Percentiles rank a stretch among this genome's conserved stretches.
Conservation (phyloP, 208 protist genomes). For the Dictyostelium gargantuum region DNA sequence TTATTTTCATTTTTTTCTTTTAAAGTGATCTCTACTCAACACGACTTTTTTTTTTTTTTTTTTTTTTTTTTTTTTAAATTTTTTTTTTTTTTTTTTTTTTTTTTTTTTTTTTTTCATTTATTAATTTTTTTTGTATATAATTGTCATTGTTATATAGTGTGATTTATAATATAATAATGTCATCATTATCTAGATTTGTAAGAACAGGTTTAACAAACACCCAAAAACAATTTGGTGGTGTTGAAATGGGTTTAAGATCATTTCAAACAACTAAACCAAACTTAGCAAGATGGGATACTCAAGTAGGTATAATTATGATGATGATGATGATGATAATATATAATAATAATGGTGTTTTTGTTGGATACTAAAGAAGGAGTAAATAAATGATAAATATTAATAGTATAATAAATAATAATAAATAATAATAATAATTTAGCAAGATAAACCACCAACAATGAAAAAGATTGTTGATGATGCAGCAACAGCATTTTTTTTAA, state of each 20-base stretch:
- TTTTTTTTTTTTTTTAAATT: neutral
- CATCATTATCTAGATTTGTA: neutral
- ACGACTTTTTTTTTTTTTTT: neutral
- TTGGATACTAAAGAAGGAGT: neutral
- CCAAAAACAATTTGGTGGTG: neutral
- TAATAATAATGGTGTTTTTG: too few species aligned
- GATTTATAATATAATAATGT: neutral
- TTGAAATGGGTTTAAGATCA: neutral
- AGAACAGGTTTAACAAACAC: neutral
- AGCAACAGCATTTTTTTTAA: conserved; percentile 58
- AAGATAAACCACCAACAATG: conserved; percentile 35
- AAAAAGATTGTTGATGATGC: conserved; percentile 58
- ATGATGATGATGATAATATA: too few species aligned
- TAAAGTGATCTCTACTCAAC: neutral
- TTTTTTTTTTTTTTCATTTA: neutral
- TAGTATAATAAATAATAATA: neutral
- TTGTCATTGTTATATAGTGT: neutral
- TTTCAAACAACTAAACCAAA: neutral
- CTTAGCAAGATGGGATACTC: neutral
- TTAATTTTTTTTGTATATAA: neutral
- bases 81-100: neutral
- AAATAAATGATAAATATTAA: neutral
- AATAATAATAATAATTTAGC: neutral
- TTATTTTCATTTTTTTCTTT: too few species aligned
- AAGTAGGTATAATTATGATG: neutral